Evolutionary conservation across 192 early-diverging fungal species (phyloP).

Genomic region (Radiomyces spectabilis): DNA sequence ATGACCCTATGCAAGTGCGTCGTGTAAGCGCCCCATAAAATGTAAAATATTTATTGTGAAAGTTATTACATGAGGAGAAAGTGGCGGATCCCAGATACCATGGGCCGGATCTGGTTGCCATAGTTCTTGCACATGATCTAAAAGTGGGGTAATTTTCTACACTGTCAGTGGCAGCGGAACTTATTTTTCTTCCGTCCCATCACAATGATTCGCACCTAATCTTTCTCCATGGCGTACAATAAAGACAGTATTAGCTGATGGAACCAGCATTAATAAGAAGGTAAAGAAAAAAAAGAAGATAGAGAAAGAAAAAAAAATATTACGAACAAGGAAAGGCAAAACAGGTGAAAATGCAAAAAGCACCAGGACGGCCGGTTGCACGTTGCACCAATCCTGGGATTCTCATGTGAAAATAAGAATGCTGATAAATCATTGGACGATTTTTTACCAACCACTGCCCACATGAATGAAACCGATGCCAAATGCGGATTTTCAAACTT

Average conservation of each 20-base stretch:
- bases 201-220: conserved; percentile 24
- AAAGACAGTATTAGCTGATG: conserved; percentile 14
- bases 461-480: too few species aligned
- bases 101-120: conserved; percentile 26
- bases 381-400: too few species aligned
- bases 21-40: background rate
- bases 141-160: background rate
- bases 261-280: too few species aligned
- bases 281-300: too few species aligned
- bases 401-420: too few species aligned
- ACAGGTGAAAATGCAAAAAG: too few species aligned
- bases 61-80: conserved; percentile 7
- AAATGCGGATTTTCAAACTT: too few species aligned
- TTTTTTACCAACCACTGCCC: too few species aligned
- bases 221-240: conserved; percentile 30
- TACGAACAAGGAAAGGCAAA: too few species aligned
- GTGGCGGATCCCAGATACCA: conserved; percentile 28
- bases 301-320: too few species aligned
- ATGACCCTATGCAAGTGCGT: conserved; percentile 6
- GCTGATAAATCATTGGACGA: too few species aligned
- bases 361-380: too few species aligned
- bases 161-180: background rate
- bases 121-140: conserved; percentile 19
- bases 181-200: background rate
- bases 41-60: background rate